A percentile compares a stretch with the other conserved stretches of the same genome.
These are phyloP conservation scores for Russula dissimulans DNA, from an alignment of 768 basidiomycete species.

Conservation along the genomic window DNA sequence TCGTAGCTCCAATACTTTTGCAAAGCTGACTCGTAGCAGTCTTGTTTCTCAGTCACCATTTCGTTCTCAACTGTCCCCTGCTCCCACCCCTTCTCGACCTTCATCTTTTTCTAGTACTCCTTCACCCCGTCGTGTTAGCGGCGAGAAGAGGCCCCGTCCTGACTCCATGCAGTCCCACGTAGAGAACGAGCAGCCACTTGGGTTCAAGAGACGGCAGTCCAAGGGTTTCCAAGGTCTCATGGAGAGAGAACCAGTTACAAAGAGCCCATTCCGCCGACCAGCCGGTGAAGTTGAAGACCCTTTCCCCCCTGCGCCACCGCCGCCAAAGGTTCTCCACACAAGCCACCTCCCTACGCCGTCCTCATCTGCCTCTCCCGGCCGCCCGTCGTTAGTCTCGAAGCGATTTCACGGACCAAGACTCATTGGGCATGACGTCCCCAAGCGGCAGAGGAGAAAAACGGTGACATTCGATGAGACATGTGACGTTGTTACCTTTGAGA, in stretches of 20 bases:
- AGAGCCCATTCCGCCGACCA: conserved; percentile 63
- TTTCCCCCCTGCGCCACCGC: conserved; percentile 22
- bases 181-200: conserved; percentile 63
- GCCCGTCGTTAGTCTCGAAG: conserved; percentile 60
- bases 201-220: conserved; percentile 66
- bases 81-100: conserved; percentile 27
- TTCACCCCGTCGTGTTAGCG: conserved; percentile 49
- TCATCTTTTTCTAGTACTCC: conserved; percentile 28
- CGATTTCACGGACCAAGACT: conserved; percentile 70
- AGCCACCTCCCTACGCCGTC: conserved; percentile 21
- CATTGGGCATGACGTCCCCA: conserved; percentile 26
- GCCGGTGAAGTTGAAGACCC: conserved; percentile 20
- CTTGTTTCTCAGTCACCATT: conserved; percentile 85
- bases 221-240: conserved; percentile 64
- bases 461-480: conserved; percentile 74
- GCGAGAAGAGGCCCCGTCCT: conserved; percentile 71
- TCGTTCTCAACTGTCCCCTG: conserved; percentile 53
- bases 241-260: conserved; percentile 69
- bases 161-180: conserved; percentile 61
- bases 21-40: conserved; percentile 65
- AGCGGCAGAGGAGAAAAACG: conserved; percentile 55
- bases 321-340: conserved; percentile 4
- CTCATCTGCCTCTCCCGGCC: conserved; percentile 41
- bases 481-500: conserved; percentile 75
- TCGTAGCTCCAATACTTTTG: conserved; percentile 69